Conservation (phyloP, 345 rosid genomes). For the Eucalyptus victrix region DNA sequence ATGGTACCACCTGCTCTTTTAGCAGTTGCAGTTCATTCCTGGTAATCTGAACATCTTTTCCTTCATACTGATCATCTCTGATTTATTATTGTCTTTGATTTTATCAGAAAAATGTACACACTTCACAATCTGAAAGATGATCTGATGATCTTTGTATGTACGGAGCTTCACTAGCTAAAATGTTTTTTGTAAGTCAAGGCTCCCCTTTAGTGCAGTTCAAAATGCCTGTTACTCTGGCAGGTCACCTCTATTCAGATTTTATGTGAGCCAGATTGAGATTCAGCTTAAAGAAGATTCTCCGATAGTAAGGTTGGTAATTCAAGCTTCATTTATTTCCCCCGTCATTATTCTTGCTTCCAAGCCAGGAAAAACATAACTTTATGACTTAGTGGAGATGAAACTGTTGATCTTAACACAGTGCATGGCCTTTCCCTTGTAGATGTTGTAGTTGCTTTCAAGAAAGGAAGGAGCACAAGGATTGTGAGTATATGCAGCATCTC, state of each 20-base stretch:
- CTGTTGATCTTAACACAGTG: not conserved
- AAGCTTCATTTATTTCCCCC: not conserved
- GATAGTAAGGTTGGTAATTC: constrained; percentile 25
- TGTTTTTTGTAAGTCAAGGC: not conserved
- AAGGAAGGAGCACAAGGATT: constrained; percentile 34
- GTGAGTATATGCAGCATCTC: constrained; percentile 26
- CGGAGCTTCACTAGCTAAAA: not conserved
- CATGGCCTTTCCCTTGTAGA: constrained; percentile 22
- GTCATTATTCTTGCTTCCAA: not conserved
- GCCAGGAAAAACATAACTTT: not conserved
- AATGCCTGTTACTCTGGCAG: constrained; percentile 18
- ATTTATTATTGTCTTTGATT: not conserved
- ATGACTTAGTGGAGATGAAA: not conserved
- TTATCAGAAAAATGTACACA: not conserved
- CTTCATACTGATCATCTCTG: not conserved
- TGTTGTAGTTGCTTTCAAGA: constrained; percentile 43
- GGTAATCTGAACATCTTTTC: constrained; percentile 26
- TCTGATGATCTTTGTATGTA: not conserved
- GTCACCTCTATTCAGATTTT: constrained; percentile 51
- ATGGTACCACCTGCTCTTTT: constrained; percentile 38
- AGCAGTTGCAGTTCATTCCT: constrained; percentile 57
- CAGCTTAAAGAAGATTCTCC: constrained; percentile 39
- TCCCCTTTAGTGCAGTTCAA: not conserved
- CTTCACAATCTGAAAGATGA: not conserved
- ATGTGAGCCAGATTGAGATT: constrained; percentile 49